phyloP scores from a whole-genome alignment of 164 flowering plant genomes.

The Nymphaea colorata region DNA sequence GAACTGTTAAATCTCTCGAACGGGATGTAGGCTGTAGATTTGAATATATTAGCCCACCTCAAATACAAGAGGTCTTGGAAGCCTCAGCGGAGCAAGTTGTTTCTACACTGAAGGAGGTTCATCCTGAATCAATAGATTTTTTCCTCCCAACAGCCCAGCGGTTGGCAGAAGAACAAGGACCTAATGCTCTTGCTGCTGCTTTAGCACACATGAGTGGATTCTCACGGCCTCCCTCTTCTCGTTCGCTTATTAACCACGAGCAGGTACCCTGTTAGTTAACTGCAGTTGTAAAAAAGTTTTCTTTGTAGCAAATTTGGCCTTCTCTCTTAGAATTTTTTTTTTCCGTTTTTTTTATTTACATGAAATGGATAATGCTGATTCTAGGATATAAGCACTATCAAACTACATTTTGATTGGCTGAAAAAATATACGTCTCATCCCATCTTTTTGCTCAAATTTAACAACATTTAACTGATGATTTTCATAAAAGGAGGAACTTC shows the following conservation, averaged over 20 bases:
- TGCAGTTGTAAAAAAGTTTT: neutral
- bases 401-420: no score
- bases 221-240: constrained; percentile 87
- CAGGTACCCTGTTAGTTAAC: constrained; percentile 35
- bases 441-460: no score
- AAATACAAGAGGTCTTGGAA: constrained; percentile 64
- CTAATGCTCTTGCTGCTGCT: constrained; percentile 89
- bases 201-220: constrained; percentile 94
- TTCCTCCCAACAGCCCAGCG: constrained; percentile 81
- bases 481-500: no score
- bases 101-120: constrained; percentile 84
- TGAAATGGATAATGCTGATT: no score
- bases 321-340: no score
- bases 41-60: constrained; percentile 76
- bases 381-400: no score
- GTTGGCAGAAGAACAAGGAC: constrained; percentile 61
- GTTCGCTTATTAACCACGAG: constrained; percentile 82
- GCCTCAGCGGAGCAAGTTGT: constrained; percentile 88
- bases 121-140: constrained; percentile 67
- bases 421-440: no score
- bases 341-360: no score
- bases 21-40: constrained; percentile 89
- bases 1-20: constrained; percentile 77
- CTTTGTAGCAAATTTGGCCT: no score
- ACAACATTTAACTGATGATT: no score